phyloP scores from a whole-genome alignment of 495 filamentous ascomycete genomes.

The Cetradonia linearis region DNA sequence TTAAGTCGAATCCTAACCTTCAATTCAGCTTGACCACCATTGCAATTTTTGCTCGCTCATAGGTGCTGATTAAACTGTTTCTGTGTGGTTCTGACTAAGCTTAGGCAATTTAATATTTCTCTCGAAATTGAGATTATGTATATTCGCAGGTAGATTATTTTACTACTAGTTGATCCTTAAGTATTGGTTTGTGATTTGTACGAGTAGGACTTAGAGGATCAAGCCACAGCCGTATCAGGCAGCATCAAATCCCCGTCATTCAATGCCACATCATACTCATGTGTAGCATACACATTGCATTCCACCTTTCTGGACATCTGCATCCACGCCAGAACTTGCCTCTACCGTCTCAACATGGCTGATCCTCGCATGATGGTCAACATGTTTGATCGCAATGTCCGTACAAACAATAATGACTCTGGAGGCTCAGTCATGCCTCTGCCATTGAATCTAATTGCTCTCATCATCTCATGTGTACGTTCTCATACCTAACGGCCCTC shows the following conservation, averaged over 20 bases:
- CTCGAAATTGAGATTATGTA: too few species aligned
- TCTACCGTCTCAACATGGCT: conserved; percentile 9
- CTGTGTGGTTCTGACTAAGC: not conserved
- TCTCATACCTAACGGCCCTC: not conserved
- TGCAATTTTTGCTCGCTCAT: not conserved
- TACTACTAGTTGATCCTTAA: not conserved
- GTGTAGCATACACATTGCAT: not conserved
- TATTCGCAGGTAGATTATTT: too few species aligned
- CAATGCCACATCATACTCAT: not conserved
- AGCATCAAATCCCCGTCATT: not conserved
- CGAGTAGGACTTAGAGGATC: not conserved
- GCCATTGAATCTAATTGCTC: conserved; percentile 48
- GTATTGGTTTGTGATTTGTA: too few species aligned
- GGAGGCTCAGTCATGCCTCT: conserved; percentile 36
- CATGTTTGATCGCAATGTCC: conserved; percentile 39
- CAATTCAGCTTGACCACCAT: not conserved
- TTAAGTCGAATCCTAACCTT: not conserved
- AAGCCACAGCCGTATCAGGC: not conserved
- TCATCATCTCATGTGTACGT: conserved; percentile 45
- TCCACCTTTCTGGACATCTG: not conserved
- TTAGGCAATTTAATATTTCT: too few species aligned
- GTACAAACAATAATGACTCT: conserved; percentile 10
- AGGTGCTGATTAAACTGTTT: not conserved
- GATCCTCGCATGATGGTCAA: conserved; percentile 34
- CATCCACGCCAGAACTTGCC: not conserved